Conservation (phyloP, 305 asterid species). For the Fraxinus nigra region DNA sequence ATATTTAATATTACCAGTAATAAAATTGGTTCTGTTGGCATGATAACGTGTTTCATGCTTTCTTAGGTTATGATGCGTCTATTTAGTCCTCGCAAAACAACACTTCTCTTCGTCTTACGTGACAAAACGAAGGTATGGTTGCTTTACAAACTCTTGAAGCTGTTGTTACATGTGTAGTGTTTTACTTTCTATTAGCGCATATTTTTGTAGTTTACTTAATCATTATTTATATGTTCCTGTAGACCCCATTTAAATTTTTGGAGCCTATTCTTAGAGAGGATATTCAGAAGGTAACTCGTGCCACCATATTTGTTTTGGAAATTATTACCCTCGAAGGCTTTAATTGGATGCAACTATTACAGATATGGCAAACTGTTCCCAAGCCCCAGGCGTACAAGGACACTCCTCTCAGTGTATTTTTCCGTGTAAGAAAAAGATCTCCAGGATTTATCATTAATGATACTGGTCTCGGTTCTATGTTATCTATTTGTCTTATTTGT, state of each 20-base stretch:
- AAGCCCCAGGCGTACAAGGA: slow-evolving; percentile 49
- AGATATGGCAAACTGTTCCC: slow-evolving; percentile 67
- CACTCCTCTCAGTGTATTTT: slow-evolving; percentile 62
- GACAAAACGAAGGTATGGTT: slow-evolving; percentile 67
- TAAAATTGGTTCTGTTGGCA: slow-evolving; percentile 2
- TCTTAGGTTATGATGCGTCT: slow-evolving; percentile 70
- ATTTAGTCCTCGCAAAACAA: slow-evolving; percentile 74
- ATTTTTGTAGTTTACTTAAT: slow-evolving; percentile 9
- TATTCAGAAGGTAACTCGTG: slow-evolving; percentile 56
- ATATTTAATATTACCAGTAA: slow-evolving; percentile 1
- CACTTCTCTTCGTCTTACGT: slow-evolving; percentile 71
- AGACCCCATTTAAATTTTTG: slow-evolving; percentile 69
- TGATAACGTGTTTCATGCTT: slow-evolving; percentile 21
- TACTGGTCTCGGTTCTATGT: slow-evolving; percentile 7
- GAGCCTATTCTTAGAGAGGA: slow-evolving; percentile 66
- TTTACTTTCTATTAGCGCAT: slow-evolving; percentile 8
- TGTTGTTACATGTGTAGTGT: not conserved
- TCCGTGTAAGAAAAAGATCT: slow-evolving; percentile 46
- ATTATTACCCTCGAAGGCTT: not conserved
- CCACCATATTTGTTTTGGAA: slow-evolving; percentile 5
- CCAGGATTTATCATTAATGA: slow-evolving; percentile 3
- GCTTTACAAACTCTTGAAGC: slow-evolving; percentile 8
- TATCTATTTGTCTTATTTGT: slow-evolving; percentile 27
- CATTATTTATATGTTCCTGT: slow-evolving; percentile 19
- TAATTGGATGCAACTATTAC: slow-evolving; percentile 17